Evolutionary conservation across 192 early-diverging fungal species (phyloP), one percentile per base, ranked within the genome.

Genomic region (Rhizophlyctis rosea): DNA sequence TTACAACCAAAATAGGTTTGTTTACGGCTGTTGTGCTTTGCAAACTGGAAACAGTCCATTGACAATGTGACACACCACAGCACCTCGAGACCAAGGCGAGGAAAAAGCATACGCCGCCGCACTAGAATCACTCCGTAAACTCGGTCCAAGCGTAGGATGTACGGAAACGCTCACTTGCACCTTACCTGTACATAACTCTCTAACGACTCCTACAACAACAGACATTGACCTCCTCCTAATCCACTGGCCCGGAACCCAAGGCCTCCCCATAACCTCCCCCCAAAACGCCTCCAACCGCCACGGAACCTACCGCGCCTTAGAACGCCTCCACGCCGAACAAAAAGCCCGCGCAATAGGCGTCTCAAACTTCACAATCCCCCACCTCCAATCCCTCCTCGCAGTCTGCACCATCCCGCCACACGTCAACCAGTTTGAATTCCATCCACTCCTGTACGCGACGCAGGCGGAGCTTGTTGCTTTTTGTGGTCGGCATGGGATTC

Each of bases 291-390:
- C 34, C 16, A 74, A 69, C 59, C 62, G 73, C 1, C 58, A 27
- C 13, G 71, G 36, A 27, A 68, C 68, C 14, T 79, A 73, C 73
- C 57, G 52, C 0, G 77, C 77, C 5, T 65, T 79, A 28, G 67
- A 76, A 55, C 39, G 47, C 14, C 59, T 71, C 31, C 24, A 57
- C 48, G 66, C 62, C 18, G 68, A 72, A 31, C 72, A 76, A 0
- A 61, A 76, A 57, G 81, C 77, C 59, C 73, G 78, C 32, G 72
- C 71, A 33, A 90, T 91, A 56, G 90, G 90, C 11, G 85, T 91
- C 0, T 81, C 77, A 34, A 91, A 91, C 52, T 89, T 82, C 71
- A 67, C 74, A 16, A 62, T 91, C n/a, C 64, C 80, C 34, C 77
- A 82, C 36, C 48, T 88, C 1, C 61, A 36, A 16, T 57, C 56